Evolutionary conservation across 108 stramenopile genomes (phyloP), one percentile per base, ranked within the genome.

Genomic region (Pseudonitzschia multistriata): DNA sequence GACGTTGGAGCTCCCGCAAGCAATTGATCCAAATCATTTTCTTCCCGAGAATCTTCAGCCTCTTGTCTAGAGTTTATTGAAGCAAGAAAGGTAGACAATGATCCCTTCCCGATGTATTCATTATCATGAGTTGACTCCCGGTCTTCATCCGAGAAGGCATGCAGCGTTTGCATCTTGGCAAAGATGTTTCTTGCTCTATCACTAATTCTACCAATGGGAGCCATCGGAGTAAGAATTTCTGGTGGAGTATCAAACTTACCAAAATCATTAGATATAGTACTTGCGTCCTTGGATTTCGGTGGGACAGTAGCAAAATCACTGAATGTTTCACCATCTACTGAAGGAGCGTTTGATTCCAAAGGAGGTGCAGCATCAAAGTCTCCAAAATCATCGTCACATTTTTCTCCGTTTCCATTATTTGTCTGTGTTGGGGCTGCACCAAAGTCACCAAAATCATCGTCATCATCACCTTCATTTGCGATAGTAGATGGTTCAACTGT

Each of bases 381-480:
- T 48, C 76, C 76, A 71, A 66, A 60, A 49, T 59, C 62, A 33
- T 45, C 62, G 47, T 3, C 63, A 42, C 8, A 39, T 22, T 64
- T 36, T 24, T 29, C 1, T 24, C 25, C 39, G 47, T 24, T 64
- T 5, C 2, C 15, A 25, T 14, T 59, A 4, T 29, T 62, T 64
- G 34, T 15, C 30, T 57, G 27, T 24, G 35, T 34, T 33, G 68
- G 40, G 3, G 74, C 68, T 11, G 60, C 67, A 39, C 42, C 74
- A 40, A 76, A 71, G n/a, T 66, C 76, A 17, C 70, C 76, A 36
- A 77, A 71, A 24, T 71, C 65, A 67, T 66, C 66, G 29, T 29
- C 63, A 1, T 48, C 34, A 59, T 29, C 15, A 13, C 30, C 55
- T 1, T 57, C 55, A 10, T 29, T 37, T 8, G 8, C 8, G 8